These are phyloP conservation scores for Parathielavia appendiculata DNA, from an alignment of 495 filamentous ascomycete species.

Conservation along the genomic window DNA sequence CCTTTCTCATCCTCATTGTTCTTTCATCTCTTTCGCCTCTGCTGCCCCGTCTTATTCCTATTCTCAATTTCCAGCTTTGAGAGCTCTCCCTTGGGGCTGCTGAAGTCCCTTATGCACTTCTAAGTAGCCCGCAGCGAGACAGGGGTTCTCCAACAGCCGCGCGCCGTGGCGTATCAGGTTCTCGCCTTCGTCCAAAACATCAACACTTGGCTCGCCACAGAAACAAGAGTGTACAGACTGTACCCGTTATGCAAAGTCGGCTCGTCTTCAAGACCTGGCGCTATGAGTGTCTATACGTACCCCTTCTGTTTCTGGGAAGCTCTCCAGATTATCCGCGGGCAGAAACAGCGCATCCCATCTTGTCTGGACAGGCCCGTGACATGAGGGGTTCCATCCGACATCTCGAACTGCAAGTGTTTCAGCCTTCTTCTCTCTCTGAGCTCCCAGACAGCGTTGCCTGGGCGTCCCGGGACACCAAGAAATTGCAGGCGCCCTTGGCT, in stretches of 20 bases:
- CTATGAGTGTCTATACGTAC: neutral
- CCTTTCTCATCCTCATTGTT: too few relatives aligned
- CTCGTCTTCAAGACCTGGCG: neutral
- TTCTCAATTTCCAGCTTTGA: too few relatives aligned
- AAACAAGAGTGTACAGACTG: too few relatives aligned
- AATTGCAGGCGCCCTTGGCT: conserved; percentile 8
- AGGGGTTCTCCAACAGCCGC: too few relatives aligned
- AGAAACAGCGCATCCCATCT: neutral
- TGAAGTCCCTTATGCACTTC: too few relatives aligned
- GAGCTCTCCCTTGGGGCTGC: too few relatives aligned
- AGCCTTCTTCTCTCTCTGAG: conserved; percentile 18
- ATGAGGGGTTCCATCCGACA: neutral
- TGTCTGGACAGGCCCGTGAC: neutral
- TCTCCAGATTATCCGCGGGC: neutral
- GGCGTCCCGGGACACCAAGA: conserved; percentile 1
- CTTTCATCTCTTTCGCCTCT: too few relatives aligned
- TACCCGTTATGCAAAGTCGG: neutral
- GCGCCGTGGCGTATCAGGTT: too few relatives aligned
- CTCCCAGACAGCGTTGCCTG: neutral
- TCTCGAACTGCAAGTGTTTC: conserved; percentile 36
- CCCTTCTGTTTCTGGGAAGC: neutral
- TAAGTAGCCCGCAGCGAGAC: too few relatives aligned
- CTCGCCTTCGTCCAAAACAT: too few relatives aligned
- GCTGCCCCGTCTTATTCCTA: too few relatives aligned
- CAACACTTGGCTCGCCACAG: too few relatives aligned